Conservation (phyloP, 345 rosid genomes). For the Brassica cretica region DNA sequence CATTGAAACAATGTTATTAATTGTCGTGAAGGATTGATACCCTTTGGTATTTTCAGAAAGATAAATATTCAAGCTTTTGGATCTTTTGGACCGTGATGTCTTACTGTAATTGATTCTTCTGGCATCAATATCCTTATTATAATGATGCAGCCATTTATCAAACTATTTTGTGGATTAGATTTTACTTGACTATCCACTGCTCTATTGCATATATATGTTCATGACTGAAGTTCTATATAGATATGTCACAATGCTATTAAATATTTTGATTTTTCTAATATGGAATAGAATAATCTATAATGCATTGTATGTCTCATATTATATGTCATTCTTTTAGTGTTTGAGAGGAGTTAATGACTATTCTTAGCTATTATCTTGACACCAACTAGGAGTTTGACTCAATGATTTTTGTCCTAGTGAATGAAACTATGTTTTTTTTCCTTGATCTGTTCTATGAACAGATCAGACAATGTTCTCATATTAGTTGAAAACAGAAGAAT, state of each 20-base stretch:
- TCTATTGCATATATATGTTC: not conserved
- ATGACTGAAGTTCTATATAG: not conserved
- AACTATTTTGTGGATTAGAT: not conserved
- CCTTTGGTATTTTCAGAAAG: not conserved
- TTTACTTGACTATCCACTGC: not conserved
- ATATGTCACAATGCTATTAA: not conserved
- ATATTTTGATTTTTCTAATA: not conserved
- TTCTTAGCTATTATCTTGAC: not conserved
- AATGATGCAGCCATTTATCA: not conserved
- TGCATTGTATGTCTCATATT: not conserved
- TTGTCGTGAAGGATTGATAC: constrained; percentile 9
- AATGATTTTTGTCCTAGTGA: not conserved
- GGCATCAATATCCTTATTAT: not conserved
- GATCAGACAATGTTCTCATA: not conserved
- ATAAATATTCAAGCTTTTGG: not conserved
- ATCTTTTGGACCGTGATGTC: not conserved
- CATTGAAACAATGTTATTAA: constrained; percentile 6
- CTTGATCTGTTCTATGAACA: not conserved
- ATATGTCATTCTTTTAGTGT: not conserved
- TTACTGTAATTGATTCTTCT: not conserved
- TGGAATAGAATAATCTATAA: not conserved
- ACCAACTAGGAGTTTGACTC: not conserved
- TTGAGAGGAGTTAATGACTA: not conserved
- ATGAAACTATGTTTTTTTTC: not conserved
- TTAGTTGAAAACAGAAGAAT: not conserved